Percentiles rank a stretch among this genome's conserved stretches.
Evolutionary conservation across 148 eudicot species (phyloP).

Genomic region (Agrostemma githago): DNA sequence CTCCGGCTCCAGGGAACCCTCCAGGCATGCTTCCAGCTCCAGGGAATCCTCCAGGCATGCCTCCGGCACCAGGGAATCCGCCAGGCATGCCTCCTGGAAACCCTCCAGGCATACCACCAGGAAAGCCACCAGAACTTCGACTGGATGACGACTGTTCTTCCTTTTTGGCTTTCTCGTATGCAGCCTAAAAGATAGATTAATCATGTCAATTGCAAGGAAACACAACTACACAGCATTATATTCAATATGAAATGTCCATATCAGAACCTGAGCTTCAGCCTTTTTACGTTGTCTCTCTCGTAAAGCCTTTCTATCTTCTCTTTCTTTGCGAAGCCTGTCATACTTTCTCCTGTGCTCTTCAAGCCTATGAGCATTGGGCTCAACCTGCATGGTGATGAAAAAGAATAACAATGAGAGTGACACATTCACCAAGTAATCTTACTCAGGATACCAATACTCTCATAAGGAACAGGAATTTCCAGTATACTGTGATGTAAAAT

Average conservation of each 20-base stretch:
- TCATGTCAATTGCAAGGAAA: constrained; percentile 1
- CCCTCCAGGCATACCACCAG: constrained; percentile 26
- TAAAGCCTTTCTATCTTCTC: constrained; percentile 49
- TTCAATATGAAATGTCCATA: not conserved
- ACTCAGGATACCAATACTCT: not conserved
- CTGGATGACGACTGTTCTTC: constrained; percentile 72
- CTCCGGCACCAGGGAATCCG: constrained; percentile 12
- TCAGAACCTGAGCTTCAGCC: constrained; percentile 65
- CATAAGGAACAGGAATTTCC: not conserved
- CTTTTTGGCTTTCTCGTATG: constrained; percentile 88
- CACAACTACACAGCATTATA: not conserved
- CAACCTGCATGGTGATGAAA: constrained; percentile 44
- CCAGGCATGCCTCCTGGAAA: constrained; percentile 19
- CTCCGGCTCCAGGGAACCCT: constrained; percentile 55
- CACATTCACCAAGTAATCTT: not conserved
- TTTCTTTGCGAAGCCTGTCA: constrained; percentile 71
- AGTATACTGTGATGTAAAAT: not conserved
- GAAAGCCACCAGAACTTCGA: constrained; percentile 49
- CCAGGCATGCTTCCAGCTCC: constrained; percentile 50
- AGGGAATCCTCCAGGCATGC: constrained; percentile 25
- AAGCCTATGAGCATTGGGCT: constrained; percentile 85
- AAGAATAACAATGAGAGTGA: not conserved
- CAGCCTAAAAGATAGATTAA: constrained; percentile 49
- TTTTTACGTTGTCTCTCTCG: constrained; percentile 59
- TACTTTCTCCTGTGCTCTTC: constrained; percentile 85